Base-by-base conservation (phyloP, 1,139 yeast species). In the Scheffersomyces titani region DNA sequence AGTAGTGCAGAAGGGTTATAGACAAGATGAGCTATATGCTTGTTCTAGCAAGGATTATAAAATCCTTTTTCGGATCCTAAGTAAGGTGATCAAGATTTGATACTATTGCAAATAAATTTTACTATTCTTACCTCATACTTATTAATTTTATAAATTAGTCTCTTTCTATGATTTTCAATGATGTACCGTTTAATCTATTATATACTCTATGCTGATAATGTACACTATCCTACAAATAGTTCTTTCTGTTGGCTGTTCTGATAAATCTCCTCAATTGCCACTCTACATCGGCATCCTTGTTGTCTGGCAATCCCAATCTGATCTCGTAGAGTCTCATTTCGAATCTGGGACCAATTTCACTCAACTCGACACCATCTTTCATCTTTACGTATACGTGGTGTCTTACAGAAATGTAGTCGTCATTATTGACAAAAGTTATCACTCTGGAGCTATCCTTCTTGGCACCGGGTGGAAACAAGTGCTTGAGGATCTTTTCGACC, bases 281-380 rank as follows among this genome's bases (percentile, higher is more conserved):
- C 73, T 94, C 99, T 40, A 92, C 87, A 68, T 94, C 99, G n/a
- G 98, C 97, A 72, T 96, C 98, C 75, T 90, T 90, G 71, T 93
- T 92, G 66, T 94, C 99, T 61, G 94, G 77, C 53, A 97, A 90
- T 3, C 99, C 98, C 63, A 96, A 80, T 68, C 88, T 85, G 61
- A 96, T 77, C 70, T 94, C 98, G 70, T 87, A 94, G 61, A 94
- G 76, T 70, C 92, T 86, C 98, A 94, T 92, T 74, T 96, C 99
- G 67, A 94, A 94, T 60, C 99, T 80, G n/a, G 99, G 99, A 0
- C 99, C 99, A 48, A 96, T 90, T 70, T 94, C 99, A 61, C 98
- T 94, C 60, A 94, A 76, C 70, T 94, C 99, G 3, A 92, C 97
- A 45, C 89, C 85, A 59, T 92, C 97, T 64, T 89, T 86, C 0